Conservation (phyloP, 108 stramenopile species). For the Cyclostephanos tholiformis region DNA sequence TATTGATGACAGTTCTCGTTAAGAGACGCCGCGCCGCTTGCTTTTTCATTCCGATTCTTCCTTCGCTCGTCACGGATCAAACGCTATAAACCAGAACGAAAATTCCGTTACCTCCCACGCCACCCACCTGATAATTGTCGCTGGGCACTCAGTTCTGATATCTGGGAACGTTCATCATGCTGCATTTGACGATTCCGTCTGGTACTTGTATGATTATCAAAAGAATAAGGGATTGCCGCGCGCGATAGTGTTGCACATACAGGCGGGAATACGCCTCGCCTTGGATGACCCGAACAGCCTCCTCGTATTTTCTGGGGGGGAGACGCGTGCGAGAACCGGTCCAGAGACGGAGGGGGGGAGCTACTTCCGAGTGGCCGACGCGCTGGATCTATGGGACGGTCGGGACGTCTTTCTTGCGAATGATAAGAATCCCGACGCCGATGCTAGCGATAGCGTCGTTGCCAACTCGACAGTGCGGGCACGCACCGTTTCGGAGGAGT, state of each 20-base stretch:
- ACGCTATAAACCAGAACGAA: conserved; percentile 38
- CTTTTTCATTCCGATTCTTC: conserved; percentile 4
- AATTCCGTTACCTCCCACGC: conserved; percentile 50
- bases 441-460: neutral
- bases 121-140: conserved; percentile 80
- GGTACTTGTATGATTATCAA: conserved; percentile 95
- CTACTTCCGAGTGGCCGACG: conserved; percentile 87
- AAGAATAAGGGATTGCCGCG: conserved; percentile 82
- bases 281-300: conserved; percentile 73
- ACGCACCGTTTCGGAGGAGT: conserved; percentile 88
- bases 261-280: conserved; percentile 79
- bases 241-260: conserved; percentile 89
- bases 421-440: neutral
- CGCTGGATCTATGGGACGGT: conserved; percentile 76
- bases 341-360: conserved; percentile 83
- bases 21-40: neutral
- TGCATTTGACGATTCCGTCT: conserved; percentile 77
- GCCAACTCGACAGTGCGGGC: conserved; percentile 59
- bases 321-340: conserved; percentile 89
- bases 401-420: conserved; percentile 26
- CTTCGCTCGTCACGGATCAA: neutral
- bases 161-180: conserved; percentile 68
- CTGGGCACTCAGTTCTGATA: conserved; percentile 80
- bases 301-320: conserved; percentile 93
- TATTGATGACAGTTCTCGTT: neutral